A percentile compares a stretch with the other conserved stretches of the same genome.
These are phyloP conservation scores for Neonectria sp. DNA, from an alignment of 2,329 filamentous ascomycete genomes.

Conservation along the genomic window DNA sequence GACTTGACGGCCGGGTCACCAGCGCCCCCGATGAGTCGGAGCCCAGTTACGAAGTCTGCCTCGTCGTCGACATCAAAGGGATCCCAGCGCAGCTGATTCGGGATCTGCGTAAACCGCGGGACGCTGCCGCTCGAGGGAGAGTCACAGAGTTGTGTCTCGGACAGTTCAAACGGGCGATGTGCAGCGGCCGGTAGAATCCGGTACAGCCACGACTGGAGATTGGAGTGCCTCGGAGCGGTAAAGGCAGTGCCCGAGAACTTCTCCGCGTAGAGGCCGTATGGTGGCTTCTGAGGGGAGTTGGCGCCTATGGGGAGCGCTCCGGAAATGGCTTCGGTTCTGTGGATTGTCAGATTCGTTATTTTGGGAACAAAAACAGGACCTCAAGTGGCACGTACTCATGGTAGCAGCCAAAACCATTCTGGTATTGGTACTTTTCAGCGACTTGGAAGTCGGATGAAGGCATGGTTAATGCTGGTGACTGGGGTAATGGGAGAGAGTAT, in stretches of 20 bases:
- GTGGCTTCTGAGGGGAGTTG: constrained; percentile 72
- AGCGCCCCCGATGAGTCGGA: constrained; percentile 82
- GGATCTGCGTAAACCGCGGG: constrained; percentile 58
- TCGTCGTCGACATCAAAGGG: constrained; percentile 80
- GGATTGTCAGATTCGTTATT: neutral
- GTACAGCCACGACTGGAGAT: constrained; percentile 81
- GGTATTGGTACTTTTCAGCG: constrained; percentile 27
- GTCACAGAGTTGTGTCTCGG: constrained; percentile 45
- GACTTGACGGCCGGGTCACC: constrained; percentile 85
- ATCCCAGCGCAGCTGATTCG: constrained; percentile 89
- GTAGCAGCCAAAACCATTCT: constrained; percentile 22
- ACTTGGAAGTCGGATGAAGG: constrained; percentile 6
- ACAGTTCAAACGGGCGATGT: constrained; percentile 68
- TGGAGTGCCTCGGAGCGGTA: constrained; percentile 77
- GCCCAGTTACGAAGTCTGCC: constrained; percentile 67
- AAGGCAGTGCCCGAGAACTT: constrained; percentile 82
- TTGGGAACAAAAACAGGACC: neutral
- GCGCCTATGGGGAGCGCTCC: constrained; percentile 19
- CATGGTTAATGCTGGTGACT: neutral
- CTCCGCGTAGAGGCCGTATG: constrained; percentile 86
- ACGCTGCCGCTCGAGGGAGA: constrained; percentile 38
- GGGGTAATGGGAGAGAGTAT: neutral
- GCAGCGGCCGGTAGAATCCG: constrained; percentile 76
- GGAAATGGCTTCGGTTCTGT: constrained; percentile 14
- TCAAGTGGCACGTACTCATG: constrained; percentile 14